A percentile compares a stretch with the other conserved stretches of the same genome.
phyloP scores from a whole-genome alignment of 495 filamentous ascomycete species.

The Aspergillus conjunctus region DNA sequence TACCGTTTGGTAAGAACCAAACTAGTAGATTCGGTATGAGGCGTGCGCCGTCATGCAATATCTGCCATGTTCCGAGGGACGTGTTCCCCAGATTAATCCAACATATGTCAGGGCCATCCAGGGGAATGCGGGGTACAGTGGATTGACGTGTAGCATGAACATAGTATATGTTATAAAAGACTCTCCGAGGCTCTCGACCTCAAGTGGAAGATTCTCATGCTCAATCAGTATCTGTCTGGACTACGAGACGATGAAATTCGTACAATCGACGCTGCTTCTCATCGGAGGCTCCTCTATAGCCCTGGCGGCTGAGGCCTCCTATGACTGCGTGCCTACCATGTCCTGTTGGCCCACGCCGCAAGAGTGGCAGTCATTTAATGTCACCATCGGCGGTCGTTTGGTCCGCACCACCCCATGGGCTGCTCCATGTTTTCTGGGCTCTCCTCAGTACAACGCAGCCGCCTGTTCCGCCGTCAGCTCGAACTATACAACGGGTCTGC shows the following conservation, averaged over 20 bases:
- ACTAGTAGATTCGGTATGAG: background rate
- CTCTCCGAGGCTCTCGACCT: background rate
- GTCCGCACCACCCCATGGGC: slow-evolving; percentile 24
- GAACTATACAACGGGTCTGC: slow-evolving; percentile 16
- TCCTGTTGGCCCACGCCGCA: background rate
- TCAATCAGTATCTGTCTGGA: background rate
- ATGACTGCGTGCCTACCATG: background rate
- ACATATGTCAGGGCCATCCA: background rate
- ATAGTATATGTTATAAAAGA: background rate
- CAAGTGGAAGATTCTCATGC: background rate
- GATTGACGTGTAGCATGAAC: background rate
- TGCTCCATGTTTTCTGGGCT: slow-evolving; percentile 25
- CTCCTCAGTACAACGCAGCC: slow-evolving; percentile 16
- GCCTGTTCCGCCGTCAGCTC: slow-evolving; percentile 19
- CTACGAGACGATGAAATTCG: background rate
- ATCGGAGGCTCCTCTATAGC: background rate
- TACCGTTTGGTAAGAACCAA: background rate
- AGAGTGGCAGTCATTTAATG: slow-evolving; percentile 30
- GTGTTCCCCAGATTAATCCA: background rate
- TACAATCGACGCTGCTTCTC: background rate
- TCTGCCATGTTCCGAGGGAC: background rate
- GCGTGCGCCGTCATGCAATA: background rate
- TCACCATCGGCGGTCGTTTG: slow-evolving; percentile 21
- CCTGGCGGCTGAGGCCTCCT: background rate
- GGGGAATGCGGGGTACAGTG: background rate